Evolutionary conservation across 2,329 filamentous ascomycete genomes (phyloP).

Genomic region (Fusarium sp.): DNA sequence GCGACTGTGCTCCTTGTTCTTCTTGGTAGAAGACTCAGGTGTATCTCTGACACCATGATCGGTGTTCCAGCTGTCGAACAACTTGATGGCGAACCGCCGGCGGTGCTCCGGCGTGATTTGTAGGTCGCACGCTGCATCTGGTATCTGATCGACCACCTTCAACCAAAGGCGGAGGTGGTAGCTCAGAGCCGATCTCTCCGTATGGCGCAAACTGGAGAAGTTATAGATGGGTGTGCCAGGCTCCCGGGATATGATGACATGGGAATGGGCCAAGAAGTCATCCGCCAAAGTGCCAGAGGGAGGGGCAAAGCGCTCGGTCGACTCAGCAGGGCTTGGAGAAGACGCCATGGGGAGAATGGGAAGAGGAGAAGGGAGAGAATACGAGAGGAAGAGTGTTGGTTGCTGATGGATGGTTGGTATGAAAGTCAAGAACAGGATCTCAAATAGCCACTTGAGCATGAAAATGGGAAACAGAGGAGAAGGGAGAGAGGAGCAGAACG

Average conservation of each 20-base stretch:
- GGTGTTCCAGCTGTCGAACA: background rate
- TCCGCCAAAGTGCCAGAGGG: no score
- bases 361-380: background rate
- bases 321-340: fast-evolving
- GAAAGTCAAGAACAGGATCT: background rate
- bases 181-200: background rate
- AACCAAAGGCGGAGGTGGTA: background rate
- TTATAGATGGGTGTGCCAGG: background rate
- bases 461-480: background rate
- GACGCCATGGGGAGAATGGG: background rate
- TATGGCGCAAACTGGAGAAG: background rate
- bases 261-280: fast-evolving
- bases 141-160: background rate
- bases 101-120: background rate
- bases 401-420: background rate
- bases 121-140: background rate
- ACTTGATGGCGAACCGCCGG: background rate
- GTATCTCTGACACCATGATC: background rate
- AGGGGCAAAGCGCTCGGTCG: no score
- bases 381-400: background rate
- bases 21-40: no score
- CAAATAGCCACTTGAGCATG: background rate
- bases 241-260: background rate
- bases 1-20: background rate
- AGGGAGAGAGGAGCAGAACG: background rate